Conservation (phyloP, 495 filamentous ascomycete species). For the Lasiosphaeris hirsuta region DNA sequence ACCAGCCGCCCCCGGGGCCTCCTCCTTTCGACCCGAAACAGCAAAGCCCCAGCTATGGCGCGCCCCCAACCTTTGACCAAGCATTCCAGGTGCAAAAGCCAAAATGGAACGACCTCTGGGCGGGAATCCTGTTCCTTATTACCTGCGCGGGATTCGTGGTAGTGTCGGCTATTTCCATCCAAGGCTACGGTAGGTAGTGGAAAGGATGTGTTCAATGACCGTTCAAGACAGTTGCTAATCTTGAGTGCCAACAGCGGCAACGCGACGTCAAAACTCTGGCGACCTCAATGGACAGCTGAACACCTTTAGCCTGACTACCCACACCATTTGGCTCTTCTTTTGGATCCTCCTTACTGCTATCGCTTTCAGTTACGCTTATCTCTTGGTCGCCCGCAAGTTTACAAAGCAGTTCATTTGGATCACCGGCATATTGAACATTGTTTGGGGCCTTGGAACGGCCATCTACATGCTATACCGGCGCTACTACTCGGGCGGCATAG, state of each 20-base stretch:
- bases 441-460: slow-evolving; percentile 60
- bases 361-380: slow-evolving; percentile 70
- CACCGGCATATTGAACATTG: slow-evolving; percentile 81
- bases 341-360: slow-evolving; percentile 72
- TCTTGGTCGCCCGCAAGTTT: slow-evolving; percentile 71
- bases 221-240: background rate
- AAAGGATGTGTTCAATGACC: background rate
- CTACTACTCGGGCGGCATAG: slow-evolving; percentile 79
- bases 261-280: slow-evolving; percentile 63
- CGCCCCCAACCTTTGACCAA: slow-evolving; percentile 59
- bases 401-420: slow-evolving; percentile 91
- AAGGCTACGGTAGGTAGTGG: slow-evolving; percentile 60
- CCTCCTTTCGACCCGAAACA: slow-evolving; percentile 10
- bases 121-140: slow-evolving; percentile 72
- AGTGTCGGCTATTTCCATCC: slow-evolving; percentile 71
- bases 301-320: slow-evolving; percentile 69
- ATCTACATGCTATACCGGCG: slow-evolving; percentile 67
- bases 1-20: slow-evolving; percentile 18
- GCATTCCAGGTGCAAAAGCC: slow-evolving; percentile 76
- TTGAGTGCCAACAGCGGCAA: slow-evolving; percentile 32
- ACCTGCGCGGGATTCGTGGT: slow-evolving; percentile 74
- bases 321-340: slow-evolving; percentile 79
- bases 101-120: slow-evolving; percentile 88
- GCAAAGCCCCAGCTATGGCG: slow-evolving; percentile 3
- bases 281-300: slow-evolving; percentile 71